These are phyloP conservation scores for Ogataea hybrid DNA, from an alignment of 1,139 yeast genomes.

Conservation along the genomic window DNA sequence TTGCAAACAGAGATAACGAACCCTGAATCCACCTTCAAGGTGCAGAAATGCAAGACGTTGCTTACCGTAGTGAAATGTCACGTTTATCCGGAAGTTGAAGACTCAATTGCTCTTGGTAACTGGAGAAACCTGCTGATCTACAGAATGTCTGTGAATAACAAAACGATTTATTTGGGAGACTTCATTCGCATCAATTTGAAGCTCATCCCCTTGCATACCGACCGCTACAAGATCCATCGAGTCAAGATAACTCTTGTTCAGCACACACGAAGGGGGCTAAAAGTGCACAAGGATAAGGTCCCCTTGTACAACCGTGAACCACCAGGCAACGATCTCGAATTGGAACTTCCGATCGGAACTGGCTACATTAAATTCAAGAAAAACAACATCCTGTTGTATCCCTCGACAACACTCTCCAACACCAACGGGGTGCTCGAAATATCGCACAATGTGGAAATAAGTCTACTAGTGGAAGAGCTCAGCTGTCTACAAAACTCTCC, in stretches of 20 bases:
- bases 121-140: slow-evolving; percentile 32
- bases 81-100: slow-evolving; percentile 7
- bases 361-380: neutral
- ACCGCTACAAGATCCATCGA: slow-evolving; percentile 19
- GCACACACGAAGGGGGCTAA: slow-evolving; percentile 1
- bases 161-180: slow-evolving; percentile 20
- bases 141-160: slow-evolving; percentile 21
- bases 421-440: slow-evolving; percentile 1
- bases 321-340: neutral
- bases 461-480: slow-evolving; percentile 1
- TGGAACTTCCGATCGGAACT: neutral
- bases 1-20: slow-evolving; percentile 11
- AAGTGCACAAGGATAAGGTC: neutral
- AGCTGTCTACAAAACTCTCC: neutral
- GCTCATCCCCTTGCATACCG: slow-evolving; percentile 23
- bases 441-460: slow-evolving; percentile 2
- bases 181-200: slow-evolving; percentile 19
- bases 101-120: slow-evolving; percentile 28
- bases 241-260: slow-evolving; percentile 15
- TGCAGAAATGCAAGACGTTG: neutral
- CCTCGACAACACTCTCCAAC: slow-evolving; percentile 4
- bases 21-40: neutral
- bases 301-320: neutral
- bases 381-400: neutral
- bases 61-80: slow-evolving; percentile 12